phyloP scores from a whole-genome alignment of 805 yeast species.

The Metschnikowia baotianmanensis region DNA sequence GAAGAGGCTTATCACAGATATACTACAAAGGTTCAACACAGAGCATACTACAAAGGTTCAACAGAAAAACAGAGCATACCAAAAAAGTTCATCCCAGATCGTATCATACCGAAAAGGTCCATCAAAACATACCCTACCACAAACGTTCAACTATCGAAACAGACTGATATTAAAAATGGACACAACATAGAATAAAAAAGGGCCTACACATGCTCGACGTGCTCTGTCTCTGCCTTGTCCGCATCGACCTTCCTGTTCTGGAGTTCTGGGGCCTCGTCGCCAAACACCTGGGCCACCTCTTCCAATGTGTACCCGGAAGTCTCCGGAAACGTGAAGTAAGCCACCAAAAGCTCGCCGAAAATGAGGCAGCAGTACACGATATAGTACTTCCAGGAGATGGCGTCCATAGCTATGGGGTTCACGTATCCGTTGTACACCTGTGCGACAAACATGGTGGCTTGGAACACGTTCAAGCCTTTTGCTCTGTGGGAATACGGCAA shows the following conservation, averaged over 20 bases:
- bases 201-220: constrained; percentile 12
- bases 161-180: no score
- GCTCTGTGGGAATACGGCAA: constrained; percentile 40
- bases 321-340: constrained; percentile 38
- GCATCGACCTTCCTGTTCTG: constrained; percentile 8
- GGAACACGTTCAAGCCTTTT: constrained; percentile 37
- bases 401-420: constrained; percentile 37
- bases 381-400: constrained; percentile 43
- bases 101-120: no score
- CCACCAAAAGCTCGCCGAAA: constrained; percentile 28
- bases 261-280: constrained; percentile 25
- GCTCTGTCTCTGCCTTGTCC: constrained; percentile 9
- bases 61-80: no score
- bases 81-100: no score
- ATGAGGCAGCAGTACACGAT: constrained; percentile 36
- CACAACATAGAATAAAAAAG: no score
- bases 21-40: no score
- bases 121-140: no score
- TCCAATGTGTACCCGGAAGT: constrained; percentile 44
- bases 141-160: no score
- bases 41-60: no score
- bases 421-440: constrained; percentile 25
- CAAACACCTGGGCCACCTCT: constrained; percentile 42
- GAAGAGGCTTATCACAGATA: no score
- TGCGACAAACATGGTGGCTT: constrained; percentile 20